These are phyloP conservation scores for Simplicillium aogashimaense DNA, from an alignment of 2,329 filamentous ascomycete genomes.

Conservation along the genomic window DNA sequence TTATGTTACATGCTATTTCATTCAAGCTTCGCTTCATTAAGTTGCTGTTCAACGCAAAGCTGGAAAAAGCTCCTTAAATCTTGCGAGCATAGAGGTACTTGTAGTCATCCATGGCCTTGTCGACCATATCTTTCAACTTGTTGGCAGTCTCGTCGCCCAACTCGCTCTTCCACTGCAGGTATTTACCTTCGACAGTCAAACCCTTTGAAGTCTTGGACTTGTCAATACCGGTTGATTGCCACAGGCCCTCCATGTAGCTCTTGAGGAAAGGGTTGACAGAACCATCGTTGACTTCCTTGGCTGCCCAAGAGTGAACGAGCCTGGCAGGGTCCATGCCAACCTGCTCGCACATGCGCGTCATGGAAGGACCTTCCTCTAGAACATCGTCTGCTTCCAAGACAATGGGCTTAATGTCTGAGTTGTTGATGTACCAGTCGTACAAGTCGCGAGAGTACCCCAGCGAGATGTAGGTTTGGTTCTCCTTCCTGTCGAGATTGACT, in stretches of 20 bases:
- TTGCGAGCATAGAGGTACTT: background rate
- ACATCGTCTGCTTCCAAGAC: background rate
- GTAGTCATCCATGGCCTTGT: background rate
- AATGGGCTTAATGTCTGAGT: background rate
- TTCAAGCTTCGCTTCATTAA: no score
- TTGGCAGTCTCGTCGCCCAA: background rate
- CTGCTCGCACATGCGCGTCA: background rate
- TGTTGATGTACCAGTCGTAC: background rate
- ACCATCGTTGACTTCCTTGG: background rate
- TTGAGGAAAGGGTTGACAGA: background rate
- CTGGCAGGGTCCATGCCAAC: background rate
- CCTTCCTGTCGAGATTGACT: background rate
- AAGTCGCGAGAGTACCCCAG: background rate
- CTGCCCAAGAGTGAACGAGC: background rate
- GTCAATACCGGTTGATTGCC: background rate
- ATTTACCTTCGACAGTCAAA: background rate
- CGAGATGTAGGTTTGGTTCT: background rate
- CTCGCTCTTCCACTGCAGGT: background rate
- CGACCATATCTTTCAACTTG: background rate
- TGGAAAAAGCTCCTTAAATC: no score
- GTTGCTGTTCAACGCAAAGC: no score
- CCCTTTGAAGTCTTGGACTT: constrained; percentile 1
- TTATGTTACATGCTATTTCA: no score
- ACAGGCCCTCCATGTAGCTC: background rate
- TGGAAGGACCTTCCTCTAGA: background rate